A percentile compares a stretch with the other conserved stretches of the same genome.
phyloP scores from a whole-genome alignment of 768 basidiomycete genomes.

The Kwoniella pini region DNA sequence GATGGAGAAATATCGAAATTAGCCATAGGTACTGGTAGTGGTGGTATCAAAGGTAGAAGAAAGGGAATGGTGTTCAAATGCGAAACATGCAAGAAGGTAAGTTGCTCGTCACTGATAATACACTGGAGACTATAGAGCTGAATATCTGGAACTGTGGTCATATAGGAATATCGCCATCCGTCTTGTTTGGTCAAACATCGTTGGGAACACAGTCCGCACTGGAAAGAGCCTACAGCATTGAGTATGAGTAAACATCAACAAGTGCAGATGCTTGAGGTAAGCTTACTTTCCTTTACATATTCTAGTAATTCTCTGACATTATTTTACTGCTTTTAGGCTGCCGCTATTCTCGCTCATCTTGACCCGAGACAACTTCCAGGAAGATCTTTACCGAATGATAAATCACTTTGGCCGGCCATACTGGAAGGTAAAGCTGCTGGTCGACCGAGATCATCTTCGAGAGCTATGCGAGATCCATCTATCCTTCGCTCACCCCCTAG shows the following conservation, averaged over 20 bases:
- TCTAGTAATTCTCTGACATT: too few relatives aligned
- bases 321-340: too few relatives aligned
- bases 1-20: slow-evolving; percentile 41
- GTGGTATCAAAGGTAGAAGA: slow-evolving; percentile 63
- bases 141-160: not conserved
- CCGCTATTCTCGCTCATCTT: slow-evolving; percentile 89
- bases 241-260: slow-evolving; percentile 95
- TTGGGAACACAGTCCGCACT: slow-evolving; percentile 96
- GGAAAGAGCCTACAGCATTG: slow-evolving; percentile 88
- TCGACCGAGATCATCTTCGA: slow-evolving; percentile 14
- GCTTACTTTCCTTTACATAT: not conserved
- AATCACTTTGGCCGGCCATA: slow-evolving; percentile 76
- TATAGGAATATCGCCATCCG: slow-evolving; percentile 65
- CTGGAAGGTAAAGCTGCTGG: slow-evolving; percentile 17
- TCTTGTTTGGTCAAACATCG: slow-evolving; percentile 95
- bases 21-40: slow-evolving; percentile 51
- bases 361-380: slow-evolving; percentile 63
- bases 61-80: slow-evolving; percentile 84
- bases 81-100: slow-evolving; percentile 91
- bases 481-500: slow-evolving; percentile 39
- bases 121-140: too few relatives aligned
- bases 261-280: slow-evolving; percentile 89
- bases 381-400: slow-evolving; percentile 87
- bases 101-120: slow-evolving; percentile 20
- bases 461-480: slow-evolving; percentile 34